Percentiles rank a stretch among this genome's conserved stretches.
These are phyloP conservation scores for Leccinum subgranulosum DNA, from an alignment of 768 basidiomycete genomes.

Conservation along the genomic window DNA sequence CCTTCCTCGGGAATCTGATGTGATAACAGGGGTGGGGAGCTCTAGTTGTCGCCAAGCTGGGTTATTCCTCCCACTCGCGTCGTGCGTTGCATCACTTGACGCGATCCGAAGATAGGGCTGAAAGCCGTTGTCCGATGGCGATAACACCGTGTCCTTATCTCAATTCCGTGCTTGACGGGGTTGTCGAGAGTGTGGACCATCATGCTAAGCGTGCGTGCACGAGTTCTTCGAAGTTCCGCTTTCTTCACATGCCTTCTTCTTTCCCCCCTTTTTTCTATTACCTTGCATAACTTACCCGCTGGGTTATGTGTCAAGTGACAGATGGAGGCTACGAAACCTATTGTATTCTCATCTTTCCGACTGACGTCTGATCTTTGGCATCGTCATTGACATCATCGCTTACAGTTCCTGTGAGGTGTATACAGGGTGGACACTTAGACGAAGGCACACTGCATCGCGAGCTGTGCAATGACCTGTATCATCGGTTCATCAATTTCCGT, in stretches of 20 bases:
- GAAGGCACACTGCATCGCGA: too few relatives aligned
- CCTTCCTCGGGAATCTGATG: not conserved
- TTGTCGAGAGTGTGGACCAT: not conserved
- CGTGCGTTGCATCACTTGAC: conserved; percentile 1
- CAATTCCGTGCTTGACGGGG: not conserved
- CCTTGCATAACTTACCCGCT: not conserved
- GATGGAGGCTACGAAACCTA: not conserved
- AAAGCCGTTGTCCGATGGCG: not conserved
- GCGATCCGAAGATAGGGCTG: conserved; percentile 4
- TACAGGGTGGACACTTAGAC: too few relatives aligned
- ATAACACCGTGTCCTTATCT: conserved; percentile 1
- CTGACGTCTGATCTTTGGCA: too few relatives aligned
- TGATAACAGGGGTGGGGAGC: not conserved
- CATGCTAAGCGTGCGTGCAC: not conserved
- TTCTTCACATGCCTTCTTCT: not conserved
- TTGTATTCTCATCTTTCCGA: too few relatives aligned
- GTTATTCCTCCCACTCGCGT: not conserved
- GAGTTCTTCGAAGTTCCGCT: not conserved
- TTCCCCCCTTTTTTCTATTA: not conserved
- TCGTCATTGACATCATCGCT: too few relatives aligned
- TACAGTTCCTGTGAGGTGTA: too few relatives aligned
- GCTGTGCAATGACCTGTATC: too few relatives aligned
- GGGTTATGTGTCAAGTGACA: not conserved
- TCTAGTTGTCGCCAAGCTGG: conserved; percentile 2
- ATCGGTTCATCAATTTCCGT: too few relatives aligned